A percentile compares a stretch with the other conserved stretches of the same genome.
Evolutionary conservation across 2,329 filamentous ascomycete species (phyloP).

Genomic region (Fusarium sp.): DNA sequence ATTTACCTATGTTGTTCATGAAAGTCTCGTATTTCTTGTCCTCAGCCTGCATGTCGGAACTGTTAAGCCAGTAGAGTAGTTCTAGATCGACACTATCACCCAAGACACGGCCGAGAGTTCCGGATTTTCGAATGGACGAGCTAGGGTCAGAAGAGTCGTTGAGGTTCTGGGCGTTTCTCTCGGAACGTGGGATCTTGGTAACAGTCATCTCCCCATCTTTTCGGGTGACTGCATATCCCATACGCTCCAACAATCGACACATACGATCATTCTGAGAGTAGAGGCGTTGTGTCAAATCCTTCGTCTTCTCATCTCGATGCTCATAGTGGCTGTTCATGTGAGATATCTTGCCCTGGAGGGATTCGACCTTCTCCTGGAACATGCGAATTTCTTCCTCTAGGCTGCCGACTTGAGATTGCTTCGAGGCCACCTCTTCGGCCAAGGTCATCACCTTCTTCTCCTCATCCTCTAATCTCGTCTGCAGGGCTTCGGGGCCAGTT

Average conservation of each 20-base stretch:
- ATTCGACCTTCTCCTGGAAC: conserved; percentile 73
- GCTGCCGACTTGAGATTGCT: conserved; percentile 80
- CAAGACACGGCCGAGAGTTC: conserved; percentile 65
- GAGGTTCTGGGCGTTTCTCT: conserved; percentile 66
- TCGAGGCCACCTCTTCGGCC: conserved; percentile 76
- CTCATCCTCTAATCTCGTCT: conserved; percentile 79
- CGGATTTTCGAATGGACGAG: conserved; percentile 66
- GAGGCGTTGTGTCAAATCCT: conserved; percentile 85
- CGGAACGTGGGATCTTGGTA: conserved; percentile 74
- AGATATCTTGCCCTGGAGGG: conserved; percentile 64
- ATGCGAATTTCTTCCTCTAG: conserved; percentile 81
- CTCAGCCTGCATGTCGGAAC: conserved; percentile 73
- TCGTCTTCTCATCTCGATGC: conserved; percentile 77
- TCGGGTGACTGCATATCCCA: conserved; percentile 85
- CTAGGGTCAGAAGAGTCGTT: conserved; percentile 69
- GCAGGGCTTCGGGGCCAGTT: conserved; percentile 82
- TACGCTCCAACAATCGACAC: conserved; percentile 83
- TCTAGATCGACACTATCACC: conserved; percentile 75
- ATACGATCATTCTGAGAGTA: conserved; percentile 88
- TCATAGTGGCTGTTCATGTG: conserved; percentile 70
- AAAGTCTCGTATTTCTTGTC: conserved; percentile 80
- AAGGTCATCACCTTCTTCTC: conserved; percentile 77
- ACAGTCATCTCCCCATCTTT: conserved; percentile 80
- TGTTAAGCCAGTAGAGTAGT: conserved; percentile 85
- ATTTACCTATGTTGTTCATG: conserved; percentile 77